Evolutionary conservation across 257 asterid species (phyloP).

Genomic region (Salvia hispanica): DNA sequence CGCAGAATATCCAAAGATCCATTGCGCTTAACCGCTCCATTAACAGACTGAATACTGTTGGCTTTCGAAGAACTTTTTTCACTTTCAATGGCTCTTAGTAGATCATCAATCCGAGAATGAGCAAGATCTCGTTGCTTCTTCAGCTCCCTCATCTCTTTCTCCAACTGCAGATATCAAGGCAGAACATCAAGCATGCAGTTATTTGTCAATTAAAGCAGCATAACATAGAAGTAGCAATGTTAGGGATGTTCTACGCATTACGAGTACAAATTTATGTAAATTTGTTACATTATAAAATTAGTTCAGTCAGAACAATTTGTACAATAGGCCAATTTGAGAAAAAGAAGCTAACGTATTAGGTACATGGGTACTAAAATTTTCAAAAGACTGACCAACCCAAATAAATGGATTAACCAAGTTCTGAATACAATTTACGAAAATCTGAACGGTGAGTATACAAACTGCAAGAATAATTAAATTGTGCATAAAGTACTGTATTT

Average conservation of each 20-base stretch:
- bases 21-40: slow-evolving; percentile 27
- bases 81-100: slow-evolving; percentile 48
- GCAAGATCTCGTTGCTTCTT: slow-evolving; percentile 73
- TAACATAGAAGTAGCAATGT: neutral
- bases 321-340: neutral
- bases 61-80: slow-evolving; percentile 39
- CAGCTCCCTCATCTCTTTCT: slow-evolving; percentile 83
- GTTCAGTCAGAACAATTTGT: neutral
- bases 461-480: neutral
- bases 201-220: slow-evolving; percentile 7
- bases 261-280: slow-evolving; percentile 2
- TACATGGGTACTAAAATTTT: slow-evolving; percentile 5
- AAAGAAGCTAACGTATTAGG: neutral
- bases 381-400: neutral
- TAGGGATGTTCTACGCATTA: neutral
- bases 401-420: neutral
- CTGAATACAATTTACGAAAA: neutral
- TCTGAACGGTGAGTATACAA: neutral
- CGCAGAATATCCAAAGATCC: slow-evolving; percentile 21
- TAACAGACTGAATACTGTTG: slow-evolving; percentile 34
- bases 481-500: slow-evolving; percentile 14
- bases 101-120: slow-evolving; percentile 71
- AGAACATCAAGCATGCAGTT: slow-evolving; percentile 24
- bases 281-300: slow-evolving; percentile 14
- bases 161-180: slow-evolving; percentile 62